Evolutionary conservation across 1,284 basidiomycete species (phyloP), one percentile per base, ranked within the genome.

Genomic region (Pseudozyma sp.): DNA sequence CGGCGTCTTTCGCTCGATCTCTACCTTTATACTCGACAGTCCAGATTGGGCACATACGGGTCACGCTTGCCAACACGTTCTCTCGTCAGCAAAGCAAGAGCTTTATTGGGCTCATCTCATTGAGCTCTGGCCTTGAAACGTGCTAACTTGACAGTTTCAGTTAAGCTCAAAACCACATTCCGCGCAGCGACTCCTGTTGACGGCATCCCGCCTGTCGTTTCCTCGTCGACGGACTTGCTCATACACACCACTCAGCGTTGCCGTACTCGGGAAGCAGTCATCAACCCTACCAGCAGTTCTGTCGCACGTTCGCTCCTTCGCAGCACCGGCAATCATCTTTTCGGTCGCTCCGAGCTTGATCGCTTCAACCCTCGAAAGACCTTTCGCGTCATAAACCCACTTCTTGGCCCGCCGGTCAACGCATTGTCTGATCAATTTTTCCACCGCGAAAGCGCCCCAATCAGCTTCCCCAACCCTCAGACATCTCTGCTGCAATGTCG

Each of bases 401-500:
- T 40, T n/a, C 11, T 40, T 40, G 39, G 39, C 39, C 21, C 45
- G 25, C 35, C 48, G 8, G 11, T 35, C 48, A 36, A 12, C 34
- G 9, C 34, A 18, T 8, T 36, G n/a, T 12, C 34, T 35, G 14
- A 7, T 18, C 11, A 18, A 13, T 44, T 19, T n/a, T n/a, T 21
- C n/a, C 18, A 16, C 25, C 21, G 31, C 52, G 21, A 7, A 43
- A 8, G 31, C 44, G 43, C 43, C 25, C 14, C 21, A 36, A 40
- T n/a, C 11, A 40, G 39, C 11, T 31, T 19, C 25, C 2, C 19
- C 38, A 16, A 21, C 51, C 49, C 49, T 45, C 49, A 7, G 36
- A 35, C 12, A 13, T 35, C 5, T 12, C 34, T 14, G 45, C 18
- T 14, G 35, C 16, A 38, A 70, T 70, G 61, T 70, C 57, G 34